Base-by-base conservation (phyloP, 129 eudicot species). In the Daucus carota region DNA sequence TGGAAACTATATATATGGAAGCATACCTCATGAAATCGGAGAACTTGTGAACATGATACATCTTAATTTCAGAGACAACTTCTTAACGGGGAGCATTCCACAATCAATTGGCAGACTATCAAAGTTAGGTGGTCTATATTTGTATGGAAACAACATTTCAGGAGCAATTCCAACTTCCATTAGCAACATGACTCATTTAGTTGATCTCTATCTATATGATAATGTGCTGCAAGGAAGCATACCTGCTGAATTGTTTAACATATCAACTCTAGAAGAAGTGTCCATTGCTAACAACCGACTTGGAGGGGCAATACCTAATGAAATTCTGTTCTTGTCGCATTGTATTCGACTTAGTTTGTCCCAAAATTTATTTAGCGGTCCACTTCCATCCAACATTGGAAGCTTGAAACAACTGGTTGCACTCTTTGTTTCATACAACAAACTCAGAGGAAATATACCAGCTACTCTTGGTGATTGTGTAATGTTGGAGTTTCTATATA, bases 1-100 rank as follows among this genome's bases (percentile, higher is more conserved):
- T 14, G 16, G 22, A 32, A 75, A 75, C 71, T 16, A 36, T 72
- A 75, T 75, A 40, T 59, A 34, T 2, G 78, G 78, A 40, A 54
- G 17, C 48, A 75, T 75, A 34, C 78, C 78, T 12, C 29, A 6
- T 14, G 70, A 13, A 31, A 18, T 75, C 22, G 78, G 54, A 17
- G 15, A 5, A 46, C 54, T 46, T 1, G 20, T 46, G 0, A 46
- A 46, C 20, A 0, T 46, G 54, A 46, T 11, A 46, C 3, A 1
- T 6, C 0, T 46, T 6, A 6, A 1, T 12, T 17, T 46, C 8
- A 0, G 8, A 2, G 54, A 12, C 54, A 46, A 46, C 54, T 0
- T 12, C 54, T 46, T 46, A 46, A 46, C 54, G 18, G 78, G 78
- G 0, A 73, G 22, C 28, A 73, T 73, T 47, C 76, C 76, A 2